phyloP scores from a whole-genome alignment of 2,329 filamentous ascomycete genomes.

The Penicillium sp. region DNA sequence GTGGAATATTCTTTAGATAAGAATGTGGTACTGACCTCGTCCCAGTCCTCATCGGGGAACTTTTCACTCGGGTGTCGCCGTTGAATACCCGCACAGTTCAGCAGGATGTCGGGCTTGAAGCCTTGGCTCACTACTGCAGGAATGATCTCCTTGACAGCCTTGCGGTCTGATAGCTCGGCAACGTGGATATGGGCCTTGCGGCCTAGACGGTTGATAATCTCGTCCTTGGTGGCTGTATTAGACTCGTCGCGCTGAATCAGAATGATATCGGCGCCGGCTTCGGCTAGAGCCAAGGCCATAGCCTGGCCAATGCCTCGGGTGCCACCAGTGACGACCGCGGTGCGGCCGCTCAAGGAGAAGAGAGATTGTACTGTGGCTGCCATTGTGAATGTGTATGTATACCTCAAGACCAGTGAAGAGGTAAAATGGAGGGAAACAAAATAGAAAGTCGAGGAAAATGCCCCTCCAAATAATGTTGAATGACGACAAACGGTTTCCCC shows the following conservation, averaged over 20 bases:
- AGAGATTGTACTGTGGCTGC: slow-evolving; percentile 38
- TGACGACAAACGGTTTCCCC: slow-evolving; percentile 17
- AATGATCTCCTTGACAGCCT: slow-evolving; percentile 49
- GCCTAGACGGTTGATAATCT: slow-evolving; percentile 46
- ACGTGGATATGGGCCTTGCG: slow-evolving; percentile 52
- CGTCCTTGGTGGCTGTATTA: slow-evolving; percentile 52
- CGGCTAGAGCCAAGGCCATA: slow-evolving; percentile 55
- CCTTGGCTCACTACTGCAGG: slow-evolving; percentile 48
- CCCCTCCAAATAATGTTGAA: slow-evolving; percentile 14
- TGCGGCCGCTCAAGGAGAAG: slow-evolving; percentile 51
- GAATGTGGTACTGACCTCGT: slow-evolving; percentile 57
- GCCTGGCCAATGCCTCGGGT: slow-evolving; percentile 55
- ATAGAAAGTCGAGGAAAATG: slow-evolving; percentile 1
- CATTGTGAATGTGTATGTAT: slow-evolving; percentile 30
- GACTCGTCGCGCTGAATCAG: slow-evolving; percentile 56
- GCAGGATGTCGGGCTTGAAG: slow-evolving; percentile 73
- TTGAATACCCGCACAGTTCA: slow-evolving; percentile 90
- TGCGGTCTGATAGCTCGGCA: slow-evolving; percentile 51
- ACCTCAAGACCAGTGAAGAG: neutral
- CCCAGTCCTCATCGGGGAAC: slow-evolving; percentile 80
- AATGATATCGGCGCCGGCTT: slow-evolving; percentile 56
- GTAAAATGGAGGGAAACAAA: neutral
- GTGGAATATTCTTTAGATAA: neutral
- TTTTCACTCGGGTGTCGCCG: slow-evolving; percentile 74
- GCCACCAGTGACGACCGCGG: slow-evolving; percentile 55